Evolutionary conservation across 225 moss, liverwort and hornwort genomes (phyloP).

Genomic region (Bryum argenteum): DNA sequence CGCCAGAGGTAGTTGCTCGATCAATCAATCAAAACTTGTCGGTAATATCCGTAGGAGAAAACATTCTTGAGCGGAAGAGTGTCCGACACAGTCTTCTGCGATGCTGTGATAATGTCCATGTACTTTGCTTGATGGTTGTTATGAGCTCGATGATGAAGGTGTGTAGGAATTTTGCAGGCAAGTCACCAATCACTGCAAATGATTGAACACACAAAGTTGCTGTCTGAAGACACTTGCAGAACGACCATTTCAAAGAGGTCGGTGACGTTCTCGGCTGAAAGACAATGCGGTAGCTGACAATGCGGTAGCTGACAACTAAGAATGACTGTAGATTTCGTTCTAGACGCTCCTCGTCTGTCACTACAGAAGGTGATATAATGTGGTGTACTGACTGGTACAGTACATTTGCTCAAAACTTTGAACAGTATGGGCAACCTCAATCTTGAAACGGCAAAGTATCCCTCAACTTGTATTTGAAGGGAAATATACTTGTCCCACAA

Average conservation of each 20-base stretch:
- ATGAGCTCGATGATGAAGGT: not conserved
- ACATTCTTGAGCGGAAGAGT: no score
- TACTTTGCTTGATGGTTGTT: no score
- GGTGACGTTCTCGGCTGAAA: not conserved
- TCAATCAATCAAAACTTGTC: no score
- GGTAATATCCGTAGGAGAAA: no score
- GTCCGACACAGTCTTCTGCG: no score
- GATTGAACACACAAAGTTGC: not conserved
- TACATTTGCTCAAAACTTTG: no score
- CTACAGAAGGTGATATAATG: not conserved
- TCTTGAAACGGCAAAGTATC: no score
- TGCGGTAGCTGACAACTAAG: not conserved
- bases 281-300: not conserved
- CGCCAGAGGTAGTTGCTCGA: not conserved
- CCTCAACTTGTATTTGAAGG: no score
- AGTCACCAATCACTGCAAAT: not conserved
- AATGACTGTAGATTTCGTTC: not conserved
- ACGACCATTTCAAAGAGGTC: not conserved
- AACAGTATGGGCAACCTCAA: no score
- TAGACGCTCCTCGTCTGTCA: not conserved
- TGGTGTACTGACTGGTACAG: no score
- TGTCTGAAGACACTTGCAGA: not conserved
- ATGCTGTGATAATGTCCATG: no score
- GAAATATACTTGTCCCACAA: no score
- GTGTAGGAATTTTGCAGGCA: not conserved